Base-by-base conservation (phyloP, 257 asterid species). In the Solanum corneliomulleri region DNA sequence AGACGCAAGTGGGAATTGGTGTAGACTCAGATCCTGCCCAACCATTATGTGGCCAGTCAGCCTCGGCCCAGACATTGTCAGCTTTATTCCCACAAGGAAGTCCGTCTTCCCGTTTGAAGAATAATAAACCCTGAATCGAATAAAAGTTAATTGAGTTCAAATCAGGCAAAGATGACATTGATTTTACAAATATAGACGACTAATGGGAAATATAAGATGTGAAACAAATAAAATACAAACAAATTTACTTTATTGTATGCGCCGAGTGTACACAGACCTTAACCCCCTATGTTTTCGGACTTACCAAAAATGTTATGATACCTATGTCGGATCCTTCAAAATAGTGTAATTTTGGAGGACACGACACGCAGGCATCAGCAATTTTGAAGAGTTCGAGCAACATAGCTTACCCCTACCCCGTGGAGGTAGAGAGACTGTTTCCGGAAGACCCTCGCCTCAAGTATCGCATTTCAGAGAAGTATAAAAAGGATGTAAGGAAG, bases 31-130 rank as follows among this genome's bases (percentile, higher is more conserved):
- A 91, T 75, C 96, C 97, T 11, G 98, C 97, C 97, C 98, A 97
- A 86, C 98, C 98, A 92, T 95, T 90, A 86, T 72, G 95, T 70
- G 99, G 99, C 98, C 99, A 95, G 91, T 97, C 99, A 77, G 96
- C 98, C 86, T 93, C 95, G 84, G 92, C 97, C 99, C 99, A 97
- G 88, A 96, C 91, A 89, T 93, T 92, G 87, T 95, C 93, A 44
- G 96, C 89, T 89, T 89, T 92, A 88, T 90, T 93, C 64, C 87
- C 89, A 86, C 64, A 91, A 69, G 89, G 89, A 84, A 84, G 86
- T 66, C 95, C 96, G 92, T 93, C 98, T 87, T 93, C 98, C 98
- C 94, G 96, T 86, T 94, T 92, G 91, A 97, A 95, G 92, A 90
- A 97, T 86, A 94, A 74, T 90, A 97, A 92, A 62, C 99, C 99